A percentile compares a stretch with the other conserved stretches of the same genome.
These are phyloP conservation scores for Dichomitus squalens DNA, from an alignment of 1,284 basidiomycete genomes.

Conservation along the genomic window DNA sequence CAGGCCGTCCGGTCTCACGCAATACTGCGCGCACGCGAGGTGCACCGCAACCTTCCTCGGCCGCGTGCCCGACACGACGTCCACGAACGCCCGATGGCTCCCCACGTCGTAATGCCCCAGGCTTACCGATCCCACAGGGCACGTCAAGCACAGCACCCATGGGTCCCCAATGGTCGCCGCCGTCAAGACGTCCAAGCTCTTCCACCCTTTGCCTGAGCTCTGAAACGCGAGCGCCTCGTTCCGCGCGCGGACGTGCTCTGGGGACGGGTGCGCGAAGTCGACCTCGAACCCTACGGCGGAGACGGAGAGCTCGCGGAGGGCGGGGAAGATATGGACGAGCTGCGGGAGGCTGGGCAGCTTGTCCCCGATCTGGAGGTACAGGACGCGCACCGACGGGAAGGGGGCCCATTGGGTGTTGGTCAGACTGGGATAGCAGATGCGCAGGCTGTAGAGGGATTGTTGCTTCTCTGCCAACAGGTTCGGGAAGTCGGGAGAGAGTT, in stretches of 20 bases:
- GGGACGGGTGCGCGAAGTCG: neutral
- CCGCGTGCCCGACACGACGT: slow-evolving; percentile 5
- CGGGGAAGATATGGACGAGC: slow-evolving; percentile 7
- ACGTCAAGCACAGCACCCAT: slow-evolving; percentile 1
- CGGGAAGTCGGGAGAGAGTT: neutral
- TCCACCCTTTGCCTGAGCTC: slow-evolving; percentile 2
- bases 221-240: slow-evolving; percentile 1
- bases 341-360: neutral
- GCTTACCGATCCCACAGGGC: slow-evolving; percentile 1
- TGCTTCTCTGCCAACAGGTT: slow-evolving; percentile 1
- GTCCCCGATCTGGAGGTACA: slow-evolving; percentile 2
- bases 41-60: neutral
- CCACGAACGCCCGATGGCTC: neutral
- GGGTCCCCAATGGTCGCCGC: neutral
- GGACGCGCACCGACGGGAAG: slow-evolving; percentile 2
- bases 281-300: neutral
- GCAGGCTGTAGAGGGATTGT: neutral
- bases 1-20: neutral
- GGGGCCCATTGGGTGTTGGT: neutral
- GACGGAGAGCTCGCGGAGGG: slow-evolving; percentile 8
- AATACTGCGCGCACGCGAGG: neutral
- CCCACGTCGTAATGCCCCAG: neutral
- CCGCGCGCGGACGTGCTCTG: neutral
- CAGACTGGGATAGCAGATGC: neutral
- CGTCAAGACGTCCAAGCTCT: slow-evolving; percentile 1